A percentile compares a stretch with the other conserved stretches of the same genome.
phyloP scores from a whole-genome alignment of 2,329 filamentous ascomycete genomes.

The Phaeomoniella chlamydospora region DNA sequence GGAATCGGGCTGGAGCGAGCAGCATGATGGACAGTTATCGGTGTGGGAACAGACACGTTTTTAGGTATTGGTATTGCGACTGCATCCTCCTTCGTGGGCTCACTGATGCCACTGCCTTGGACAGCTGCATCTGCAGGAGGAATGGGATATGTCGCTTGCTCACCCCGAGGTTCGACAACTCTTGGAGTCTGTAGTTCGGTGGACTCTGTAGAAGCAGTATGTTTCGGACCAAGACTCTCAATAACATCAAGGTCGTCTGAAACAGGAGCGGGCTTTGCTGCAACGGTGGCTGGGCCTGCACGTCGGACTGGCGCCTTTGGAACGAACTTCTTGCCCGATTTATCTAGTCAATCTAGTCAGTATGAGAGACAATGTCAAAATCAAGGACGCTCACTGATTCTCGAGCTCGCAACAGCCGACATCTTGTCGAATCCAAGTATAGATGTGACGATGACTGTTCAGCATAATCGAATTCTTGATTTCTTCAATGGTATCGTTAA shows the following conservation, averaged over 20 bases:
- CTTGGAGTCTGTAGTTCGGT: background rate
- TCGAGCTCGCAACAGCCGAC: constrained; percentile 39
- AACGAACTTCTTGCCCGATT: constrained; percentile 66
- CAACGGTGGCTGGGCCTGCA: constrained; percentile 27
- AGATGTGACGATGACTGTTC: no score
- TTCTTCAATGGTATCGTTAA: no score
- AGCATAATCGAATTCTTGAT: no score
- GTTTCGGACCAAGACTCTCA: background rate
- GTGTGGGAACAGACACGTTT: background rate
- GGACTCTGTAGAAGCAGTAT: background rate
- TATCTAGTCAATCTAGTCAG: constrained; percentile 29
- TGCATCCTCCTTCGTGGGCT: background rate
- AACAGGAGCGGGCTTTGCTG: constrained; percentile 7
- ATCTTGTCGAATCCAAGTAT: no score
- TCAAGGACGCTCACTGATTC: constrained; percentile 27
- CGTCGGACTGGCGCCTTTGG: constrained; percentile 52
- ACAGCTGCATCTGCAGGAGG: background rate
- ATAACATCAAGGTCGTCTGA: background rate
- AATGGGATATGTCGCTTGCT: background rate
- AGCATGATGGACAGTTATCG: background rate
- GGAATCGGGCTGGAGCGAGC: background rate
- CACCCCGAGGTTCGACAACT: background rate
- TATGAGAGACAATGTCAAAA: constrained; percentile 4
- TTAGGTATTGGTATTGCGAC: background rate
- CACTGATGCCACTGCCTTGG: background rate